Evolutionary conservation across 108 stramenopile genomes (phyloP).

Genomic region (Schizochytrium sp.): DNA sequence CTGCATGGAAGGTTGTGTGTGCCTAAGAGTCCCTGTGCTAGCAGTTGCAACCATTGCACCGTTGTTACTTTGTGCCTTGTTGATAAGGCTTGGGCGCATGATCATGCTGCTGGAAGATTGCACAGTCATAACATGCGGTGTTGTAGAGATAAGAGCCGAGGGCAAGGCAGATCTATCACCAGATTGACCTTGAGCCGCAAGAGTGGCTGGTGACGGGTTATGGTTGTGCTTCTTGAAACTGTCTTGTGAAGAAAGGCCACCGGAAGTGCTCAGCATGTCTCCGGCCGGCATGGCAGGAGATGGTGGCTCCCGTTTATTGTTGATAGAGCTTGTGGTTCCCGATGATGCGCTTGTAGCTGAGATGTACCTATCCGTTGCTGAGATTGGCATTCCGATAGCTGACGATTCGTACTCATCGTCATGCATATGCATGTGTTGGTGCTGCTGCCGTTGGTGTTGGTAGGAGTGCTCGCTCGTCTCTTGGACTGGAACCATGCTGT

Average conservation of each 20-base stretch:
- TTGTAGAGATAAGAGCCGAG: not conserved
- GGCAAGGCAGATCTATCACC: not conserved
- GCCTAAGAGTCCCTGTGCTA: too few species aligned
- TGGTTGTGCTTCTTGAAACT: conserved; percentile 39
- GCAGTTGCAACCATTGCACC: too few species aligned
- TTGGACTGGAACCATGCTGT: not conserved
- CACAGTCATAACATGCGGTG: conserved; percentile 17
- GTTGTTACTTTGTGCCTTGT: too few species aligned
- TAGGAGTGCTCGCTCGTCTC: too few species aligned
- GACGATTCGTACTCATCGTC: too few species aligned
- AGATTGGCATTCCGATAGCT: too few species aligned
- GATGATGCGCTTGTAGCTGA: too few species aligned
- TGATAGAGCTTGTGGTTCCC: not conserved
- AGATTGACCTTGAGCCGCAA: not conserved
- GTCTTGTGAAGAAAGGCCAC: not conserved
- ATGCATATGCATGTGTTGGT: too few species aligned
- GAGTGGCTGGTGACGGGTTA: conserved; percentile 17
- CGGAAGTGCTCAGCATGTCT: not conserved
- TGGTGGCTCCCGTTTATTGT: conserved; percentile 19
- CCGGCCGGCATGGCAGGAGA: not conserved
- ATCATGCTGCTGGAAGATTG: not conserved
- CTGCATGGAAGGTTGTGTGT: too few species aligned
- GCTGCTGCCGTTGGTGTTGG: too few species aligned
- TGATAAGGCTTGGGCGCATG: too few species aligned
- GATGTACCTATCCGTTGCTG: too few species aligned